A percentile compares a stretch with the other conserved stretches of the same genome.
Evolutionary conservation across 768 basidiomycete species (phyloP).

Genomic region (Kwoniella sp.): DNA sequence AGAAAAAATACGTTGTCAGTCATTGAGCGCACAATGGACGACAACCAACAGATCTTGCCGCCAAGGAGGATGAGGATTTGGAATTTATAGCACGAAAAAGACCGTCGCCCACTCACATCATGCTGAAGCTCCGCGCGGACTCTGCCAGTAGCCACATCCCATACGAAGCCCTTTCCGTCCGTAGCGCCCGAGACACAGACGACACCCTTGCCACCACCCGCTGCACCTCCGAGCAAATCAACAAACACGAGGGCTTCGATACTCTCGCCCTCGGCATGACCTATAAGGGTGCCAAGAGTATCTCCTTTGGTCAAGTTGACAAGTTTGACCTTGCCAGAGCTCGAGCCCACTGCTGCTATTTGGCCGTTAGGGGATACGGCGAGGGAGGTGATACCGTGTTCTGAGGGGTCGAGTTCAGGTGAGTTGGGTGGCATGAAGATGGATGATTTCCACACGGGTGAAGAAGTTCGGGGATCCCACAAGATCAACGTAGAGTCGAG

Average conservation of each 20-base stretch:
- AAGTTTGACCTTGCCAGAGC: slow-evolving; percentile 79
- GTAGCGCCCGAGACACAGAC: slow-evolving; percentile 84
- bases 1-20: too few species aligned
- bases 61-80: too few species aligned
- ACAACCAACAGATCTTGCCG: too few species aligned
- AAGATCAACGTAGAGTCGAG: slow-evolving; percentile 77
- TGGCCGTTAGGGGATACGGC: slow-evolving; percentile 83
- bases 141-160: slow-evolving; percentile 88
- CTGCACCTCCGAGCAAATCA: slow-evolving; percentile 67
- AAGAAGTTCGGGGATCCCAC: slow-evolving; percentile 83
- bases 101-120: slow-evolving; percentile 61
- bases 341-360: slow-evolving; percentile 86
- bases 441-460: slow-evolving; percentile 71
- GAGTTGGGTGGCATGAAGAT: slow-evolving; percentile 38
- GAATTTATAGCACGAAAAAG: too few species aligned
- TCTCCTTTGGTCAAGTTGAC: slow-evolving; percentile 85
- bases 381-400: slow-evolving; percentile 77
- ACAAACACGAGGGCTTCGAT: slow-evolving; percentile 85
- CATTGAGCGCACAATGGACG: too few species aligned
- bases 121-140: slow-evolving; percentile 80
- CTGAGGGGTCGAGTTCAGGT: slow-evolving; percentile 64
- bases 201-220: slow-evolving; percentile 55
- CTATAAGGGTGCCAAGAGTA: slow-evolving; percentile 72
- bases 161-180: slow-evolving; percentile 90
- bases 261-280: slow-evolving; percentile 82